Base-by-base conservation (phyloP, 228 moss, liverwort and hornwort genomes). In the Sphagnum magellanicum region DNA sequence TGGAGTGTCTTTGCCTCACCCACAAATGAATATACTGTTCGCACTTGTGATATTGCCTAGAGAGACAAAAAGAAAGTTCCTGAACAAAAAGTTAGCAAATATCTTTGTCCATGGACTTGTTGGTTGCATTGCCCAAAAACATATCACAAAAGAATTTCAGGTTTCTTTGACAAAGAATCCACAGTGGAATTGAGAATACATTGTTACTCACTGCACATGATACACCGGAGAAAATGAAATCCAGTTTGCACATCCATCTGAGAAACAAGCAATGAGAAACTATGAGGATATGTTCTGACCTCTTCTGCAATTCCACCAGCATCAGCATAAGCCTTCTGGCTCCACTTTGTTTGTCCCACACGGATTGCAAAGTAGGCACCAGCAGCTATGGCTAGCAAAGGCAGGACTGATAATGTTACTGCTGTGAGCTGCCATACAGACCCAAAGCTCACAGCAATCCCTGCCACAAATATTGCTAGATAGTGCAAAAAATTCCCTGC, bases 1-100 rank as follows among this genome's bases (percentile, higher is more conserved):
- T 78, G 65, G 51, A 87, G 88, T 11, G 95, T 85, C 71, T 80
- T 91, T 64, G 69, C 83, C 78, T 95, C 95, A 55, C 95, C 95
- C 50, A 92, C 95, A 77, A 90, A 92, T 17, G 95, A 81, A 70
- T 92, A 92, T 6, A 95, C 92, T 47, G 92, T 95, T 69, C 85
- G 88, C 51, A 95, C 87, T 78, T 95, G 92, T 62, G 95, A 79
- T 67, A 95, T 90, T 48, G 92, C 95, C 92, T 95, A 73, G 6
- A 10, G 48, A 49, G 32, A 76, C 71, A 50, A 60, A 59, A 16
- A 14, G 53, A 50, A 49, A 49, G 50, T 65, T 8, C 69, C 11
- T 17, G 49, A 72, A 69, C 58, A 75, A 11, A 63, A 59, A 61
- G 49, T 70, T 64, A 61, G 49, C 63, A 48, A 17, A 16, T 69